A percentile compares a stretch with the other conserved stretches of the same genome.
These are phyloP conservation scores for Barnettozyma vustinii DNA, from an alignment of 805 yeast genomes.

Conservation along the genomic window DNA sequence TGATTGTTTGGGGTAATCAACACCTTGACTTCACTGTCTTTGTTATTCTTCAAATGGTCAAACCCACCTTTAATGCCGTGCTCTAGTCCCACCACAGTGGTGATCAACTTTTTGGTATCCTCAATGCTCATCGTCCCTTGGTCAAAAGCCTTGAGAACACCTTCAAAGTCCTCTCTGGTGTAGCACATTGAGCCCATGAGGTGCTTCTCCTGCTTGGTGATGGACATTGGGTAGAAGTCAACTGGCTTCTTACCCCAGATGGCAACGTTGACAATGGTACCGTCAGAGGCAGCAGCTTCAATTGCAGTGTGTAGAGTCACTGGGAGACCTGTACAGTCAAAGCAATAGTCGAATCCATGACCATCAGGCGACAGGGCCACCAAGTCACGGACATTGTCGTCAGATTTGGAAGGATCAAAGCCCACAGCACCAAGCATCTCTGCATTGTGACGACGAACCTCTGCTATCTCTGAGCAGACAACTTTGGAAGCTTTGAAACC, in stretches of 20 bases:
- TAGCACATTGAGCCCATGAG: conserved; percentile 61
- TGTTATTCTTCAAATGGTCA: conserved; percentile 43
- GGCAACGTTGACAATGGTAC: conserved; percentile 59
- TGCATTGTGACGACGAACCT: conserved; percentile 45
- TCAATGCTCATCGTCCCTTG: conserved; percentile 40
- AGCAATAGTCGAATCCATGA: conserved; percentile 44
- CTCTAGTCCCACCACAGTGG: conserved; percentile 45
- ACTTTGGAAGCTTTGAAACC: conserved; percentile 39
- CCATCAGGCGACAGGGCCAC: conserved; percentile 35
- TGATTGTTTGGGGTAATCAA: conserved; percentile 44
- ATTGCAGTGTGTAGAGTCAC: conserved; percentile 49
- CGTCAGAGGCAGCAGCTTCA: conserved; percentile 44
- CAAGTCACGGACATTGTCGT: conserved; percentile 33
- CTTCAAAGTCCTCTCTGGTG: conserved; percentile 49
- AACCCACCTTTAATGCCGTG: conserved; percentile 52
- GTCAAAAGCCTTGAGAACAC: conserved; percentile 47
- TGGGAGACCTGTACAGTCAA: conserved; percentile 51
- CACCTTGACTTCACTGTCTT: conserved; percentile 51
- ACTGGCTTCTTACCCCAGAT: conserved; percentile 54
- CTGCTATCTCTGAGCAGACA: conserved; percentile 47
- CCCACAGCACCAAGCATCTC: conserved; percentile 40
- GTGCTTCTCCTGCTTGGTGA: conserved; percentile 49
- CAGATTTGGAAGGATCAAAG: conserved; percentile 42
- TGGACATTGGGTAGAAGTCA: conserved; percentile 48
- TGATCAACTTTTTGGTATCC: conserved; percentile 42